phyloP scores from a whole-genome alignment of 352 stramenopile genomes.

The Phytophthora foliorum region DNA sequence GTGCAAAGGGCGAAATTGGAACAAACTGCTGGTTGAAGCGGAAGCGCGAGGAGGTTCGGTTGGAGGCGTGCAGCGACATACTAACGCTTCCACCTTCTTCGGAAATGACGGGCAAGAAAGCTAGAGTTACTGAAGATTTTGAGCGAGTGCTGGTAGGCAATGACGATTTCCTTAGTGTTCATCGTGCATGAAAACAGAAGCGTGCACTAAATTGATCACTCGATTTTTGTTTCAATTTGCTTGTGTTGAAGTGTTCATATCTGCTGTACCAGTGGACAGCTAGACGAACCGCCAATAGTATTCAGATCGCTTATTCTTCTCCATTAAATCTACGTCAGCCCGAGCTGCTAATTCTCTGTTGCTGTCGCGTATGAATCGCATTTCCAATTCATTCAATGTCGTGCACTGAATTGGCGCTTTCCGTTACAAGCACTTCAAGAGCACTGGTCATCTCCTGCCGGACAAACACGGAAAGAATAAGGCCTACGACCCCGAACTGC shows the following conservation, averaged over 20 bases:
- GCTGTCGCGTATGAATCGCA: too few relatives aligned
- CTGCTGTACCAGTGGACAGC: too few relatives aligned
- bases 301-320: too few relatives aligned
- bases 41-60: background rate
- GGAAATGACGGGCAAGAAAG: background rate
- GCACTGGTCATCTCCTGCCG: background rate
- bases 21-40: background rate
- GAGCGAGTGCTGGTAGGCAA: background rate
- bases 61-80: too few relatives aligned
- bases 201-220: background rate
- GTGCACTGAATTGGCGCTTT: too few relatives aligned
- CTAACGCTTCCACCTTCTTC: background rate
- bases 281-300: too few relatives aligned
- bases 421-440: conserved; percentile 24
- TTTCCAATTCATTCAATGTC: too few relatives aligned
- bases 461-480: background rate
- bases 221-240: too few relatives aligned
- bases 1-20: background rate
- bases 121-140: background rate
- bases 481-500: background rate
- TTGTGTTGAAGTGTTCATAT: too few relatives aligned
- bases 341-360: too few relatives aligned
- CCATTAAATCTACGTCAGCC: too few relatives aligned
- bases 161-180: background rate
- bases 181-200: background rate